phyloP scores from a whole-genome alignment of 176 grass and related monocot genomes.

The Phoenix dactylifera region DNA sequence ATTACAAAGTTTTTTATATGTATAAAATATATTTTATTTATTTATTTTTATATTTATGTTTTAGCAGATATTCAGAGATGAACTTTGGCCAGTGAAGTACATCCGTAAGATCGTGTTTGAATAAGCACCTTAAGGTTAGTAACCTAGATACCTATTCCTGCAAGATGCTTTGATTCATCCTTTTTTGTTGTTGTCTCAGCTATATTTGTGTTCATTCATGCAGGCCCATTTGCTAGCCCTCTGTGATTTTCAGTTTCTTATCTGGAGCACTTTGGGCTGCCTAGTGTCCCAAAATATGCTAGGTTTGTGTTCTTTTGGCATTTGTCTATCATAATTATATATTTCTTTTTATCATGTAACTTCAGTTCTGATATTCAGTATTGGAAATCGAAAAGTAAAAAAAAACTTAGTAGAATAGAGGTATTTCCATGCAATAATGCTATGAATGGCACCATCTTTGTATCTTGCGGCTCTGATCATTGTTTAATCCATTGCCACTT shows the following conservation, averaged over 20 bases:
- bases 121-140: conserved; percentile 32
- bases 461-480: no score
- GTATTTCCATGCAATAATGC: no score
- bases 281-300: not conserved
- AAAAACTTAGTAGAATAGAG: no score
- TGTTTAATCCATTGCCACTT: no score
- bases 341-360: no score
- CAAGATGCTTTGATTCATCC: not conserved
- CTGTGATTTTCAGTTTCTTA: conserved; percentile 15
- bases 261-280: conserved; percentile 10
- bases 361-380: no score
- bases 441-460: no score
- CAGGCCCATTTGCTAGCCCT: conserved; percentile 6
- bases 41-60: conserved; percentile 5
- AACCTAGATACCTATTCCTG: no score
- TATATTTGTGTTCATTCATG: not conserved
- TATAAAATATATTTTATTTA: not conserved
- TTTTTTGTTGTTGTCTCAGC: not conserved
- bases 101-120: conserved; percentile 24
- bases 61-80: conserved; percentile 90
- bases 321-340: no score
- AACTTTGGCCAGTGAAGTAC: conserved; percentile 83
- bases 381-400: no score
- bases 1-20: not conserved
- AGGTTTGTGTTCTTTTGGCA: conserved; percentile 3